Evolutionary conservation across 176 grass and related monocot species (phyloP), one percentile per base, ranked within the genome.

Genomic region (Raddia guianensis): DNA sequence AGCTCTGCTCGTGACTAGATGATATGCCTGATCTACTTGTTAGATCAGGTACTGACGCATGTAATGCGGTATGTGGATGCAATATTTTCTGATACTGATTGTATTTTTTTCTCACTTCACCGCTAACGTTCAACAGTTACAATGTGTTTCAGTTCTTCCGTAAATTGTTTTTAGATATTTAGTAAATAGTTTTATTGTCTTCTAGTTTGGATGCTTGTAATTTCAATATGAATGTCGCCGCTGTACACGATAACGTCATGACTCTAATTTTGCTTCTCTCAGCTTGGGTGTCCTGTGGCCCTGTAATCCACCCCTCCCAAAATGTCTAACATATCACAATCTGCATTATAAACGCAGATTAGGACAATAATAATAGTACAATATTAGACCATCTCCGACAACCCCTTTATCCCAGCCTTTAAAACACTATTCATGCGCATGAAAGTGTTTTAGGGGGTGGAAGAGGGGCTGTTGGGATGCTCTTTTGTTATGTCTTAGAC

Each of bases 21-120:
- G 27, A 37, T 50, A 51, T 27, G 16, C n/a, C n/a, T 77, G 65
- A 27, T 27, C 50, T 76, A 48, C 37, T 47, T 46, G 19, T 10
- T 33, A 58, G 50, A n/a, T 50, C 40, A 83, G 56, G 44, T 51
- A 62, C 9, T 76, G 63, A 21, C 44, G 35, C 74, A 62, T 52
- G 47, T 85, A 60, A 49, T 49, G 50, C 67, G 53, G 34, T 19
- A 7, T 44, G 18, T 58, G 60, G 49, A 79, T 11, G 62, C 21
- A 44, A 3, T 43, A 12, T 62, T 55, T 53, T 9, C 2, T 13
- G 71, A 34, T 13, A 56, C 59, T 40, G 18, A 13, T 74, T 11
- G 2, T 42, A 53, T 21, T 4, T 15, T 53, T 18, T 40, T 50
- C 15, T 8, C 58, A 14, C 32, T 5, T 16, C 16, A 49, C 14